Base-by-base conservation (phyloP, 148 eudicot genomes). In the Fagopyrum homotropicum region DNA sequence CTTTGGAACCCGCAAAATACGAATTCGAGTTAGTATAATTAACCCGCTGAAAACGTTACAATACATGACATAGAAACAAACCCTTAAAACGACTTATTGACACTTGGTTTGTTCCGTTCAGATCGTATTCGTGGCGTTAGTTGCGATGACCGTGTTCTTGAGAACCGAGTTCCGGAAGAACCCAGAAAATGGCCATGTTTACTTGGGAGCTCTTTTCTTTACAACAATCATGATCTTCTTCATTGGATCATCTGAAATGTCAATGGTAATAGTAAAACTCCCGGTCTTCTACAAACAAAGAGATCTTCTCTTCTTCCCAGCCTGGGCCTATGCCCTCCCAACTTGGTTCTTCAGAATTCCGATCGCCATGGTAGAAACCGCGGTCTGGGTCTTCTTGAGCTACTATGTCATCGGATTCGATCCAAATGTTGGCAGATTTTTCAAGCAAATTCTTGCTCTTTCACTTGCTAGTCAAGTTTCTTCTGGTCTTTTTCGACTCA, bases 311-410 rank as follows among this genome's bases (percentile, higher is more conserved):
- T 87, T 89, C 77, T 92, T 82, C 77, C 97, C 97, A 30, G 86
- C 92, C 9, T 92, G 97, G 97, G 90, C 94, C 43, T 89, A 86
- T 79, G 83, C 87, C 57, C 76, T 92, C 63, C 92, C 97, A 4
- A 82, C 84, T 52, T 75, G 89, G 55, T 77, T 92, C 52, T 79
- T 92, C 8, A 87, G 85, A 73, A 82, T 88, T 44, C 94, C 97
- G 17, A 45, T 86, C 22, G 85, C 97, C 1, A 19, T 92, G 63
- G 10, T 86, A 16, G 92, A 84, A 71, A 82, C 88, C 54, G 70
- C 79, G 14, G 73, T 87, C 2, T 92, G 94, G 94, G 89, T 89
- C 6, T 55, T 79, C 45, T 77, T 84, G 47, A 89, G 90, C 29
- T 92, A 89, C 78, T 89, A 89, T 63, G 88, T 84, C 35, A 81